Base-by-base conservation (phyloP, 495 filamentous ascomycete species). In the Penicillium samsonianum region DNA sequence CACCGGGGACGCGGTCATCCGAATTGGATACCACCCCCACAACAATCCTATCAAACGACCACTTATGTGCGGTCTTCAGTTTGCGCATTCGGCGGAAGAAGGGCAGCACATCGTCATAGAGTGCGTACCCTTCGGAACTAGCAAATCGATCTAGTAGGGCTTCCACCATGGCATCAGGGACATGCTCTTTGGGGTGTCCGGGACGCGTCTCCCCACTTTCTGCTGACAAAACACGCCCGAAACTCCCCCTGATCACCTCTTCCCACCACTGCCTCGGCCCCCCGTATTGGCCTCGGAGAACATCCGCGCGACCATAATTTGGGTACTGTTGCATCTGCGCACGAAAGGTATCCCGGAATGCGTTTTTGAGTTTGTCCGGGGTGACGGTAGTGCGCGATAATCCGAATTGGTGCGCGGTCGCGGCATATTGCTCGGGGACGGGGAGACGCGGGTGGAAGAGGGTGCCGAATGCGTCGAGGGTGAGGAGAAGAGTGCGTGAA, bases 401-500 rank as follows among this genome's bases (percentile, higher is more conserved):
- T n/a, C 86, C 85, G 72, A 81, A 78, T 50, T 74, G 58, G 38
- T 79, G 68, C 1, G 88, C 90, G 19, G 81, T 71, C 7, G 79
- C 61, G 11, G 74, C 78, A 71, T 93, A 93, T 63, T 89, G 85
- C 31, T 79, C 68, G 5, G 78, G 74, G 48, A 92, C 76, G 1
- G 87, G 72, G 11, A 60, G 60, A 54, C 76, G 81, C 5, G 90
- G 90, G 25, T 75, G 71, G 71, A 90, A 91, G 33, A 93, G 75
- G 1, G 90, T 93, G 3, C 82, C 85, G 55, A 92, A 92, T 45
- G 88, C 90, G 69, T 93, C 90, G 57, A 93, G 83, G 60, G 82
- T 88, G 45, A 90, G 70, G 26, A 89, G 76, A 11, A 87, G 80
- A 28, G 78, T 82, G 10, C 68, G 65, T n/a, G 33, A 44, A 10